Evolutionary conservation across 345 rosid genomes (phyloP), one percentile per base, ranked within the genome.

Genomic region (Eucalyptus cloeziana): DNA sequence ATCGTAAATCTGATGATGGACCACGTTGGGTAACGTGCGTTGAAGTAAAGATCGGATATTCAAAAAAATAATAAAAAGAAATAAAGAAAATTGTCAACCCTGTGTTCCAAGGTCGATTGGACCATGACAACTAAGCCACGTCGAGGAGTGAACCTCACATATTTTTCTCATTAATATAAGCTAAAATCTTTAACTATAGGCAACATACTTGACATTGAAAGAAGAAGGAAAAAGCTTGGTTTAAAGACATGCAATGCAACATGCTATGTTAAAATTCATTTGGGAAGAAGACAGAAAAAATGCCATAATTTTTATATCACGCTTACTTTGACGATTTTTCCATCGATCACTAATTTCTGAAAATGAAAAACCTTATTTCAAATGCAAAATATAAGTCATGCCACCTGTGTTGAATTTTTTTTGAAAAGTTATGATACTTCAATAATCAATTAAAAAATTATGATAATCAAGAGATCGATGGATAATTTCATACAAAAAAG

Each of bases 381-480:
- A 52, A 52, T 4, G 30, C 30, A 56, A 0, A 22, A 24, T 56
- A 24, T 31, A 67, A 31, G 22, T 67, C 22, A 67, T 10, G 13
- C 0, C 6, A 31, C 5, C 37, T 2, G 0, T 14, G 22, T 1
- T 31, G 10, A 67, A 67, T 4, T 52, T 31, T 67, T 60, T 25
- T 25, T 58, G 4, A 67, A 67, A 31, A 15, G 10, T 16, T 64
- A n/a, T 4, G 19, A 31, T 8, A 64, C 5, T 16, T n/a, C 4
- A 14, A 64, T 8, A 6, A 16, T 31, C 12, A 37, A 8, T 67
- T 67, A 60, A 15, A 67, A 5, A 17, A 69, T 33, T 1, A 33
- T 33, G 44, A 9, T 2, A 5, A 21, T 67, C 1, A 1, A 10
- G 40, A 0, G 6, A 31, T 31, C 0, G 14, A 58, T 10, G 3